Evolutionary conservation across 768 basidiomycete species (phyloP).

Genomic region (Amanita fuliginea): DNA sequence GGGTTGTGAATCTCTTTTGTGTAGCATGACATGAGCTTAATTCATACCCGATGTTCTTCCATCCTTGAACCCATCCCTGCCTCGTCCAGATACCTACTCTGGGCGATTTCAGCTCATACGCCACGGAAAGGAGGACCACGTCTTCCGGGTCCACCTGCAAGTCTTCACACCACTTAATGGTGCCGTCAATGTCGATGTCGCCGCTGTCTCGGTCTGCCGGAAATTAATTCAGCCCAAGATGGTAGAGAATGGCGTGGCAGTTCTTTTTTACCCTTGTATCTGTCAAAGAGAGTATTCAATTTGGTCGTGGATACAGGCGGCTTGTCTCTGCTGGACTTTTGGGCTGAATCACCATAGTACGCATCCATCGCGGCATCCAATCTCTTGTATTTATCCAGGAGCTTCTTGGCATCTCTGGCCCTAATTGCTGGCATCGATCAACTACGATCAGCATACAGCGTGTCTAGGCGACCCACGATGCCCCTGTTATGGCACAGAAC

Average conservation of each 20-base stretch:
- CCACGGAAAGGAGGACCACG: constrained; percentile 71
- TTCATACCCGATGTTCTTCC: constrained; percentile 56
- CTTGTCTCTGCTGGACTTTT: constrained; percentile 12
- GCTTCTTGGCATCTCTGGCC: constrained; percentile 51
- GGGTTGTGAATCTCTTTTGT: too few species aligned
- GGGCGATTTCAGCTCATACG: constrained; percentile 72
- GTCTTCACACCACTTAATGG: constrained; percentile 66
- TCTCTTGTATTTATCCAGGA: constrained; percentile 58
- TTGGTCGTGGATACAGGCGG: constrained; percentile 40
- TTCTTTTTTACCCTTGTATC: constrained; percentile 45
- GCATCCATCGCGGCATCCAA: constrained; percentile 68
- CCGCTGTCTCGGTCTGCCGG: constrained; percentile 42
- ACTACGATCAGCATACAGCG: constrained; percentile 11
- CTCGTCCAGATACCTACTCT: constrained; percentile 60
- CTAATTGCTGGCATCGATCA: constrained; percentile 23
- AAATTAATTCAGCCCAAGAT: not conserved
- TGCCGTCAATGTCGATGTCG: constrained; percentile 69
- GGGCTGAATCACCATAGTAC: constrained; percentile 46
- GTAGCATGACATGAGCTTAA: not conserved
- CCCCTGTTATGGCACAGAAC: constrained; percentile 58
- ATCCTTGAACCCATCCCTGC: constrained; percentile 71
- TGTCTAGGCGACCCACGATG: constrained; percentile 40
- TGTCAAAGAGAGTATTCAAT: constrained; percentile 47
- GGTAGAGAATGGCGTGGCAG: too few species aligned
- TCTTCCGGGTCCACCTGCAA: constrained; percentile 66